Evolutionary conservation across 192 early-diverging fungal species (phyloP).

Genomic region (Coemansia sp.): DNA sequence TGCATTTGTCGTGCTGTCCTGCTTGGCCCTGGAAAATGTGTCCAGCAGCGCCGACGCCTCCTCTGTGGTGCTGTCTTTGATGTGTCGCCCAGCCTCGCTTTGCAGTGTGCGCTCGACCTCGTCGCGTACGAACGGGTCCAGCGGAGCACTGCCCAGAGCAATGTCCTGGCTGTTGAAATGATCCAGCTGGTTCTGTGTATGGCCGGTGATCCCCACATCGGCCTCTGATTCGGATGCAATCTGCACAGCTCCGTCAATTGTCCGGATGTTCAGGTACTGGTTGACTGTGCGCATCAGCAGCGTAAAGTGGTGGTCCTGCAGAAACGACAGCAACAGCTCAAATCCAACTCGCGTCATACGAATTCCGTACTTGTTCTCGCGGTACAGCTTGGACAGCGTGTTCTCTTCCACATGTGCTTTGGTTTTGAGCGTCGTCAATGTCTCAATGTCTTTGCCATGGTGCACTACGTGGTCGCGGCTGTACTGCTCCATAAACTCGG

Average conservation of each 20-base stretch:
- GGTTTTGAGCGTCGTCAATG: constrained; percentile 67
- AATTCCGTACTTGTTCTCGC: constrained; percentile 80
- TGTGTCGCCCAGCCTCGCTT: constrained; percentile 57
- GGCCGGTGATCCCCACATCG: constrained; percentile 73
- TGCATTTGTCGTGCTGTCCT: constrained; percentile 60
- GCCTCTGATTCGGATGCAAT: constrained; percentile 49
- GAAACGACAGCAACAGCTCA: constrained; percentile 84
- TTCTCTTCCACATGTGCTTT: constrained; percentile 78
- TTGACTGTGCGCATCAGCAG: constrained; percentile 88
- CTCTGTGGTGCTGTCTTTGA: constrained; percentile 17
- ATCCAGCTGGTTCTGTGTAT: constrained; percentile 68
- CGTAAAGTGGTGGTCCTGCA: constrained; percentile 91
- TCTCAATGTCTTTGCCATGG: constrained; percentile 71
- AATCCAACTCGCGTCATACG: constrained; percentile 83
- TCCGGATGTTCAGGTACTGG: constrained; percentile 80
- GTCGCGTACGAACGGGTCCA: constrained; percentile 69
- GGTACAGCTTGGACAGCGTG: constrained; percentile 76
- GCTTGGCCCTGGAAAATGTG: constrained; percentile 59
- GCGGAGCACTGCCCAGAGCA: constrained; percentile 68
- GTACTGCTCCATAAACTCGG: constrained; percentile 74
- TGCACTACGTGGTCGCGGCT: constrained; percentile 72
- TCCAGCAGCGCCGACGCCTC: constrained; percentile 56
- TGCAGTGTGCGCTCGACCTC: constrained; percentile 82
- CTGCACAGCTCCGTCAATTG: constrained; percentile 34
- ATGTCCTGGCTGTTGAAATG: constrained; percentile 81